phyloP scores from a whole-genome alignment of 352 stramenopile genomes.

The Pythium guiyangense region DNA sequence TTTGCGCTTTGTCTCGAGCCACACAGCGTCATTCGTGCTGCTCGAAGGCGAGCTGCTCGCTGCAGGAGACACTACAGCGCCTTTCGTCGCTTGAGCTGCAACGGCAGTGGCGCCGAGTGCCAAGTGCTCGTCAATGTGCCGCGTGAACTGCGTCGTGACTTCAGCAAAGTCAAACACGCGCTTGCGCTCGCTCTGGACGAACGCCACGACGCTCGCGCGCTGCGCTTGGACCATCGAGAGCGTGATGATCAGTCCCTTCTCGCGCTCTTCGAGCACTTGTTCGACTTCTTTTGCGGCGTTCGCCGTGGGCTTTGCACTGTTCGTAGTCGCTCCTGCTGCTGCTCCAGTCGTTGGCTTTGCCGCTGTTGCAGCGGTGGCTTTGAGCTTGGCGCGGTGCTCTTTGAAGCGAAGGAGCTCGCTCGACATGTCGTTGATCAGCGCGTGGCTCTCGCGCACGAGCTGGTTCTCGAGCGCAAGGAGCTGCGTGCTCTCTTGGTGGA shows the following conservation, averaged over 20 bases:
- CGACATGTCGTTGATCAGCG: slow-evolving; percentile 72
- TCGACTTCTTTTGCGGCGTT: slow-evolving; percentile 48
- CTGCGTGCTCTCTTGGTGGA: slow-evolving; percentile 68
- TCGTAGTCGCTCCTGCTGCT: neutral
- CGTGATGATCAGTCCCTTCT: slow-evolving; percentile 72
- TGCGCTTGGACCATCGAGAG: slow-evolving; percentile 61
- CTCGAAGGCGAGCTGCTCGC: neutral
- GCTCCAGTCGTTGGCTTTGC: neutral
- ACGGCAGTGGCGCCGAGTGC: neutral
- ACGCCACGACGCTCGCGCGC: slow-evolving; percentile 38
- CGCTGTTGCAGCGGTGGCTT: slow-evolving; percentile 17
- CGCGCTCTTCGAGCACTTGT: slow-evolving; percentile 70
- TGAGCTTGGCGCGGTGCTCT: slow-evolving; percentile 33
- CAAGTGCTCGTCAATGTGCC: slow-evolving; percentile 44
- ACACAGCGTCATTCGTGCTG: slow-evolving; percentile 16
- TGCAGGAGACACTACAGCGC: neutral
- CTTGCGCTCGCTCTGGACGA: slow-evolving; percentile 58
- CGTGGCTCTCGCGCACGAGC: slow-evolving; percentile 48
- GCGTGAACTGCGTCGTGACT: slow-evolving; percentile 43
- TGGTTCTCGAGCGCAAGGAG: slow-evolving; percentile 59
- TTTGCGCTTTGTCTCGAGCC: slow-evolving; percentile 30
- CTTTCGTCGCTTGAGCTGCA: too few species aligned
- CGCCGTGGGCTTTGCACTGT: slow-evolving; percentile 1
- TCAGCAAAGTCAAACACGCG: slow-evolving; percentile 59
- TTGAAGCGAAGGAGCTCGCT: slow-evolving; percentile 60